phyloP scores from a whole-genome alignment of 805 yeast genomes.

The Metschnikowia rubicola region DNA sequence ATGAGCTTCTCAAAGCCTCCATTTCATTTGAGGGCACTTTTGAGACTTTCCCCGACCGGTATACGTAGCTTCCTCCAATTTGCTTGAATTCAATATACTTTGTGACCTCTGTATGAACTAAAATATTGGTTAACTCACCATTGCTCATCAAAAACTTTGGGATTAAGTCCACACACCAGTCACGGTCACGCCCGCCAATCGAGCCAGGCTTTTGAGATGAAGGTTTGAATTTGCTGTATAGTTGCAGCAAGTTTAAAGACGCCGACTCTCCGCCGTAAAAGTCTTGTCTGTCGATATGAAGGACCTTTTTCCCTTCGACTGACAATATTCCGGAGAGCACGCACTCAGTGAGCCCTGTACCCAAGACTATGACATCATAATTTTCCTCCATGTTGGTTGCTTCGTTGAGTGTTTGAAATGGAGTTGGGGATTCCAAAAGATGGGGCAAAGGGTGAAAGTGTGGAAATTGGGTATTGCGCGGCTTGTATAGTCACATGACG shows the following conservation, averaged over 20 bases:
- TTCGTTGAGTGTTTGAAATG: too few species aligned
- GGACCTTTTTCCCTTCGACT: conserved; percentile 96
- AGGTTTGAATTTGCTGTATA: conserved; percentile 84
- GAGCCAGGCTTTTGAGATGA: conserved; percentile 60
- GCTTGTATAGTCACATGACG: too few species aligned
- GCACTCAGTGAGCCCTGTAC: conserved; percentile 95
- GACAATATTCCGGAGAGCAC: conserved; percentile 89
- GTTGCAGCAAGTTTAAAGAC: conserved; percentile 66
- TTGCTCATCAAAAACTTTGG: conserved; percentile 97
- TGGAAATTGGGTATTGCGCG: too few species aligned
- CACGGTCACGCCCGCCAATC: conserved; percentile 84
- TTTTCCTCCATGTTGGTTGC: conserved; percentile 73
- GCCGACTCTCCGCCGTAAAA: conserved; percentile 95
- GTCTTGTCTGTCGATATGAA: conserved; percentile 94
- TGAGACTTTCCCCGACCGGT: conserved; percentile 83
- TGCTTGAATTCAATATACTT: conserved; percentile 95
- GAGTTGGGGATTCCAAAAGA: too few species aligned
- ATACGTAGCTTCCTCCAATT: conserved; percentile 93
- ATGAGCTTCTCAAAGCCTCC: conserved; percentile 87
- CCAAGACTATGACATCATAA: conserved; percentile 94
- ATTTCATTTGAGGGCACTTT: conserved; percentile 91
- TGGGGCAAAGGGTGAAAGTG: too few species aligned
- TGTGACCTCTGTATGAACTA: conserved; percentile 94
- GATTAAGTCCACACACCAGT: conserved; percentile 96
- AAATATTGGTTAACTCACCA: conserved; percentile 93